Base-by-base conservation (phyloP, 2,329 filamentous ascomycete genomes). In the Colletotrichum orbiculare region DNA sequence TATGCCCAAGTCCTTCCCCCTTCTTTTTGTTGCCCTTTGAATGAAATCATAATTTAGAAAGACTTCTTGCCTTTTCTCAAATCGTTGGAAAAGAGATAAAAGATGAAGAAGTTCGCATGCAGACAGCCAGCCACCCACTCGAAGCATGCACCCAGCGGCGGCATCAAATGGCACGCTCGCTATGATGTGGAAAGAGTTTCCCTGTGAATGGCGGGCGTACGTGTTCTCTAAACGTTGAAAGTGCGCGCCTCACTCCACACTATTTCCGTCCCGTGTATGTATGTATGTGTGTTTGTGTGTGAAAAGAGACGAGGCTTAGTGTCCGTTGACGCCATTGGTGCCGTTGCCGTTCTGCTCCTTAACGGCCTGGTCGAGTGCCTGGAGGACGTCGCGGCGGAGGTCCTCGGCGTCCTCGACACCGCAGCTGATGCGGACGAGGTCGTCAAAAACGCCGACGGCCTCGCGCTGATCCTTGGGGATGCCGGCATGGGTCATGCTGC, bases 401-500 rank as follows among this genome's bases (percentile, higher is more conserved):
- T 99, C 96, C 67, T 90, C 89, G 8, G 88, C 87, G 74, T 99
- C 96, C 81, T 99, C 96, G 60, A 99, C 89, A 73, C 96, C 96
- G 76, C 94, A 97, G 84, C 93, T 97, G 66, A 99, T 84, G 69
- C 96, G 87, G 37, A 99, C 92, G 8, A 99, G 86, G 77, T 99
- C 96, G 75, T 99, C 96, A 74, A 90, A 98, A 38, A 99, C 94
- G 67, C 96, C 96, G 1, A 96, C 94, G 3, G 90, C 91, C 84
- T 99, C 96, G 63, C 96, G 86, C 83, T 97, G 89, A 67, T 94
- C 94, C 76, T 87, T 88, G 54, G 96, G 96, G 70, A 99, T 99
- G 64, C 95, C 96, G 33, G 94, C 92, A 78, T 99, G 96, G 15
- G 96, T 99, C 96, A 99, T 99, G 79, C 89, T 92, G 72, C 92